Evolutionary conservation across 805 yeast genomes (phyloP).

Genomic region (Maudiozyma serrabonitensis): DNA sequence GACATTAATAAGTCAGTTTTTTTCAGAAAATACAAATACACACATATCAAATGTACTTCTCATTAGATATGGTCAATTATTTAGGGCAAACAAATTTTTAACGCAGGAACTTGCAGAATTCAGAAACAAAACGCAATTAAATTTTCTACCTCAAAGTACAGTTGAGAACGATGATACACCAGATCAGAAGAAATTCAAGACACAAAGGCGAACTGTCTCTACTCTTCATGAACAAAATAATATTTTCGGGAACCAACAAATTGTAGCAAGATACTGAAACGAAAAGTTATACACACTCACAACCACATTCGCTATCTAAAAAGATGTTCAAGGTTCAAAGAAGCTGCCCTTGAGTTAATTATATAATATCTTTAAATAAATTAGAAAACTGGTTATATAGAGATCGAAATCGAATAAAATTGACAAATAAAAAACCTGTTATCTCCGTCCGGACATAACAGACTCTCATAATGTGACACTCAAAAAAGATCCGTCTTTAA

Average conservation of each 20-base stretch:
- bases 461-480: not conserved
- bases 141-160: not conserved
- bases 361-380: no score
- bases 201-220: not conserved
- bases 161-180: not conserved
- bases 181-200: not conserved
- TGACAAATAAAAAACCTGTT: not conserved
- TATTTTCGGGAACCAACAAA: not conserved
- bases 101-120: conserved; percentile 1
- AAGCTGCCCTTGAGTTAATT: no score
- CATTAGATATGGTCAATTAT: not conserved
- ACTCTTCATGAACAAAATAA: not conserved
- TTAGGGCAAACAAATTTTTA: conserved; percentile 3
- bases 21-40: not conserved
- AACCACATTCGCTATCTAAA: no score
- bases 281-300: no score
- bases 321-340: no score
- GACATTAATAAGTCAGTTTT: not conserved
- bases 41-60: not conserved
- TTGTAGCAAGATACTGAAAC: not conserved
- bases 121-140: not conserved
- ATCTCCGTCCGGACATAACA: not conserved
- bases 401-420: not conserved
- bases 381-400: not conserved
- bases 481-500: no score